Evolutionary conservation across 306 rosid species (phyloP).

Genomic region (Trichosanthes cucumerina): DNA sequence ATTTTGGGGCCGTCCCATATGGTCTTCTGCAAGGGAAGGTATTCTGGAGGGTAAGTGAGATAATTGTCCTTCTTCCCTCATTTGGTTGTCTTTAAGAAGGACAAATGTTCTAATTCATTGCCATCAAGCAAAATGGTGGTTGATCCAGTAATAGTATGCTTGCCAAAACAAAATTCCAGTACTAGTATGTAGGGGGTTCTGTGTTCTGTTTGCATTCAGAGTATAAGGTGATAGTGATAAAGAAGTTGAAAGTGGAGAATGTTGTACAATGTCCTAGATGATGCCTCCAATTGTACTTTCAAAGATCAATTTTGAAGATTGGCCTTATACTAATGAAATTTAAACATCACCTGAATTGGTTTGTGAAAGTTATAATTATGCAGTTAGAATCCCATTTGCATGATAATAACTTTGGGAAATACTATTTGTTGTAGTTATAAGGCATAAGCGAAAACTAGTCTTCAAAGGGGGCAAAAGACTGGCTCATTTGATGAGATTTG

Average conservation of each 20-base stretch:
- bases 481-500: background rate
- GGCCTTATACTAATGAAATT: background rate
- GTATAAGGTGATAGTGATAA: background rate
- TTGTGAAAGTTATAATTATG: background rate
- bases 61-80: background rate
- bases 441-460: background rate
- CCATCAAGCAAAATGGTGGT: background rate
- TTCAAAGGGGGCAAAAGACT: background rate
- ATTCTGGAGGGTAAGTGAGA: slow-evolving; percentile 59
- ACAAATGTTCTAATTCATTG: background rate
- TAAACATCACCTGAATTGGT: background rate
- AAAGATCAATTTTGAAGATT: background rate
- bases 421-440: background rate
- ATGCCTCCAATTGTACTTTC: background rate
- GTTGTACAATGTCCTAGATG: background rate
- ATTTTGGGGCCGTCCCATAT: slow-evolving; percentile 65
- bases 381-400: background rate
- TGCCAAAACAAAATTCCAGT: background rate
- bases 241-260: background rate
- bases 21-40: slow-evolving; percentile 46
- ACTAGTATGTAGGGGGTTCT: background rate
- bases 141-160: background rate
- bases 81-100: background rate
- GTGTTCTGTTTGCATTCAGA: background rate
- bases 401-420: background rate